A percentile compares a stretch with the other conserved stretches of the same genome.
Conservation (phyloP, 2,329 filamentous ascomycete species). For the Dothidotthia symphoricarpi region DNA sequence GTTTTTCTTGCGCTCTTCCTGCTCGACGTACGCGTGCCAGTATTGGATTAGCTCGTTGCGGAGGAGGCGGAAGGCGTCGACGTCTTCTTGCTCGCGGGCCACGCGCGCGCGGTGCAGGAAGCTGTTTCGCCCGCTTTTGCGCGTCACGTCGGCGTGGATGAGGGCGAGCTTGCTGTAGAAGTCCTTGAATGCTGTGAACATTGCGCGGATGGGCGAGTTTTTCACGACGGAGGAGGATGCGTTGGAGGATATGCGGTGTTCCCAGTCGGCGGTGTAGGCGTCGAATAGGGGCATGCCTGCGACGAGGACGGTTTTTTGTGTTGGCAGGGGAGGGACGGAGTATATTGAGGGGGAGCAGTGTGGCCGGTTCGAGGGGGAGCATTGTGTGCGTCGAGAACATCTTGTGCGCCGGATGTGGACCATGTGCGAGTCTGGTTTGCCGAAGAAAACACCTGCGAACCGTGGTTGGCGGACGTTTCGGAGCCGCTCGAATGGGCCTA, state of each 20-base stretch:
- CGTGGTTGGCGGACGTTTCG: slow-evolving; percentile 31
- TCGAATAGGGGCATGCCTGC: slow-evolving; percentile 20
- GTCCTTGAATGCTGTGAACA: slow-evolving; percentile 37
- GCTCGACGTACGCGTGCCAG: slow-evolving; percentile 30
- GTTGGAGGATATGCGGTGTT: slow-evolving; percentile 12
- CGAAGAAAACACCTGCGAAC: slow-evolving; percentile 26
- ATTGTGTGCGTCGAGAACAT: background rate
- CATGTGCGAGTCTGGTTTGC: slow-evolving; percentile 11
- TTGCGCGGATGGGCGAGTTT: slow-evolving; percentile 27
- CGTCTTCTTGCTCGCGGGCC: slow-evolving; percentile 34
- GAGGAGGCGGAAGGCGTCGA: slow-evolving; percentile 27
- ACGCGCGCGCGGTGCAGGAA: slow-evolving; percentile 38
- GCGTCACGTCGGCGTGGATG: slow-evolving; percentile 15
- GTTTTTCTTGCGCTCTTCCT: slow-evolving; percentile 22
- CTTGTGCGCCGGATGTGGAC: slow-evolving; percentile 16
- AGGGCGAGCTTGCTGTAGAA: slow-evolving; percentile 28
- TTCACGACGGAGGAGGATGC: slow-evolving; percentile 7
- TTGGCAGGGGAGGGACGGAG: slow-evolving; percentile 27
- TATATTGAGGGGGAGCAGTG: slow-evolving; percentile 14
- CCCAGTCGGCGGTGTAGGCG: slow-evolving; percentile 25
- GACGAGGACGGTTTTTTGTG: slow-evolving; percentile 9
- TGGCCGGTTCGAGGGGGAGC: slow-evolving; percentile 3
- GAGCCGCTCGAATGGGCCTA: slow-evolving; percentile 32
- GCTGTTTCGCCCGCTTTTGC: slow-evolving; percentile 12
- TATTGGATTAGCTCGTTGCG: slow-evolving; percentile 29